Evolutionary conservation across 1,139 yeast species (phyloP).

Genomic region (Scheffersomyces segobiensis): DNA sequence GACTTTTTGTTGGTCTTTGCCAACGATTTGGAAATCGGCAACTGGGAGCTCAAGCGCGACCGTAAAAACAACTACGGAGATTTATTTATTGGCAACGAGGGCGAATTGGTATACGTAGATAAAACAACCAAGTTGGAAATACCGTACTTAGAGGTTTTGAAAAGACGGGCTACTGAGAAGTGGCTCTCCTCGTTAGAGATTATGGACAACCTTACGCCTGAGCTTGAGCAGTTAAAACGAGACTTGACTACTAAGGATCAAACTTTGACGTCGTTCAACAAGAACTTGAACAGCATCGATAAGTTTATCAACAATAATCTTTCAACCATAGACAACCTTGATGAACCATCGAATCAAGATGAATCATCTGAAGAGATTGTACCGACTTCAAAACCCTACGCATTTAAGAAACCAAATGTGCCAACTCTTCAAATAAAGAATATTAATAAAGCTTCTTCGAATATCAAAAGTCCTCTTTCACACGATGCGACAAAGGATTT

Average conservation of each 20-base stretch:
- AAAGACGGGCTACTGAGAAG: conserved; percentile 26
- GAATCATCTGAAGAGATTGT: conserved; percentile 1
- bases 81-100: conserved; percentile 61
- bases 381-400: conserved; percentile 1
- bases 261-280: conserved; percentile 8
- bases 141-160: conserved; percentile 67
- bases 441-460: background rate
- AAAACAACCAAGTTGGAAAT: conserved; percentile 45
- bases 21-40: conserved; percentile 78
- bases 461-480: conserved; percentile 8
- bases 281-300: conserved; percentile 24
- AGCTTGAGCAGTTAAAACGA: conserved; percentile 20
- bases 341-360: conserved; percentile 8
- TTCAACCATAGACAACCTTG: conserved; percentile 13
- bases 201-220: conserved; percentile 14
- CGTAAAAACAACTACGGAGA: conserved; percentile 48
- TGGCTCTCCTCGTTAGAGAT: conserved; percentile 34
- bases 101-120: conserved; percentile 68
- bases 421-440: background rate
- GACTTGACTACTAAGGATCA: conserved; percentile 22
- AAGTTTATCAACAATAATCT: conserved; percentile 30
- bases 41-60: conserved; percentile 64
- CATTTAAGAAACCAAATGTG: conserved; percentile 1
- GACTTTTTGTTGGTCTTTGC: conserved; percentile 79
- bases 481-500: conserved; percentile 1